Evolutionary conservation across 1,284 basidiomycete genomes (phyloP), one percentile per base, ranked within the genome.

Genomic region (Ceratobasidium sp.): DNA sequence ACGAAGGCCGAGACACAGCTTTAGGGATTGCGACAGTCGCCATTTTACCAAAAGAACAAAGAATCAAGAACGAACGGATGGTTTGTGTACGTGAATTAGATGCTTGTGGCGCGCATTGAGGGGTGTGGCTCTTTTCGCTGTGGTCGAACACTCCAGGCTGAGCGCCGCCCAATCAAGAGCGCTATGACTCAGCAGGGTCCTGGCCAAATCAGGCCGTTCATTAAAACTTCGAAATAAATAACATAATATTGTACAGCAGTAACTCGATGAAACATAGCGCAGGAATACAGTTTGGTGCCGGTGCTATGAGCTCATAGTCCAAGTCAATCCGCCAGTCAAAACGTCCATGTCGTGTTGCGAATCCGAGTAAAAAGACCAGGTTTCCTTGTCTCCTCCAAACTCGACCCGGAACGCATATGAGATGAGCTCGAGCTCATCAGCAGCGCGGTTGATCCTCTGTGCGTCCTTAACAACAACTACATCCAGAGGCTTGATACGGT

Each of bases 391-490:
- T 74, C 86, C 84, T 33, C 80, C 80, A 76, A 91, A 87, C 75
- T 87, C 87, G 25, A 92, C 79, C 1, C 85, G 88, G 79, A 92
- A 91, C 0, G 90, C 88, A 76, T 88, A 82, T 2, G 88, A 84
- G 54, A 92, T 87, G 2, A 88, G 84, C 77, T 88, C 84, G 28
- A 92, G 79, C 64, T 91, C 88, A 74, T 91, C 90, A 73, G 86
- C 89, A 1, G 90, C 90, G 72, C 91, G 87, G 72, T 85, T 83
- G 89, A 78, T 18, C 36, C 72, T 49, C 42, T 81, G 77, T 16
- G 82, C 83, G 5, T 70, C 72, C 1, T 83, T 81, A 40, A 91
- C 78, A 7, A 83, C 78, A 21, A 89, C 73, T 36, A 83, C 79
- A 51, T 89, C 87, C 53, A 87, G 72, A 0, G 83, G 78, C 66